Percentiles rank a stretch among this genome's conserved stretches.
phyloP scores from a whole-genome alignment of 768 basidiomycete genomes.

The Boletellus sp. region DNA sequence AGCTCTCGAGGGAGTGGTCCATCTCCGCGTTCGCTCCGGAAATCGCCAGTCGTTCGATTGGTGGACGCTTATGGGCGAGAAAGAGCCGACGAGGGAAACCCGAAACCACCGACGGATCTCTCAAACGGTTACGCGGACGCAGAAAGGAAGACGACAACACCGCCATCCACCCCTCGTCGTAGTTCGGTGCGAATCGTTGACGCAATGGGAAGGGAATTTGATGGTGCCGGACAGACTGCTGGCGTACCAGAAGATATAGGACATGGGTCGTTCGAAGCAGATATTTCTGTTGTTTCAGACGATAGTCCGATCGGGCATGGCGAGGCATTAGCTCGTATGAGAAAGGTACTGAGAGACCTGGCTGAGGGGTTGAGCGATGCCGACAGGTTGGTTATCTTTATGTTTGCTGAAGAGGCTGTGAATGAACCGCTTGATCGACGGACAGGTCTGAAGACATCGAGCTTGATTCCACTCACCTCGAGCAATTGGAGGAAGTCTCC shows the following conservation, averaged over 20 bases:
- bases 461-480: conserved; percentile 43
- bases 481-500: conserved; percentile 52
- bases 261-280: conserved; percentile 19
- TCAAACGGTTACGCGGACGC: conserved; percentile 17
- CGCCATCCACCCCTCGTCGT: conserved; percentile 25
- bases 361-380: conserved; percentile 52
- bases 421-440: conserved; percentile 4
- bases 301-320: conserved; percentile 32
- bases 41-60: conserved; percentile 54
- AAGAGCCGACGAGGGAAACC: conserved; percentile 19
- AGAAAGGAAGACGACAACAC: conserved; percentile 9
- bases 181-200: conserved; percentile 60
- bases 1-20: conserved; percentile 21
- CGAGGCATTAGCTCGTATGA: conserved; percentile 56
- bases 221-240: conserved; percentile 34
- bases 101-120: neutral
- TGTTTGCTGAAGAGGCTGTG: conserved; percentile 1
- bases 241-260: conserved; percentile 19
- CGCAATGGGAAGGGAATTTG: conserved; percentile 62
- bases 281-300: conserved; percentile 22
- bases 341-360: conserved; percentile 55
- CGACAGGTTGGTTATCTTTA: conserved; percentile 43
- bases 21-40: conserved; percentile 38
- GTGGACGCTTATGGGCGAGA: conserved; percentile 70
- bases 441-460: conserved; percentile 38